These are phyloP conservation scores for Syzygium syzygioides DNA, from an alignment of 441 rosid genomes.

Conservation along the genomic window DNA sequence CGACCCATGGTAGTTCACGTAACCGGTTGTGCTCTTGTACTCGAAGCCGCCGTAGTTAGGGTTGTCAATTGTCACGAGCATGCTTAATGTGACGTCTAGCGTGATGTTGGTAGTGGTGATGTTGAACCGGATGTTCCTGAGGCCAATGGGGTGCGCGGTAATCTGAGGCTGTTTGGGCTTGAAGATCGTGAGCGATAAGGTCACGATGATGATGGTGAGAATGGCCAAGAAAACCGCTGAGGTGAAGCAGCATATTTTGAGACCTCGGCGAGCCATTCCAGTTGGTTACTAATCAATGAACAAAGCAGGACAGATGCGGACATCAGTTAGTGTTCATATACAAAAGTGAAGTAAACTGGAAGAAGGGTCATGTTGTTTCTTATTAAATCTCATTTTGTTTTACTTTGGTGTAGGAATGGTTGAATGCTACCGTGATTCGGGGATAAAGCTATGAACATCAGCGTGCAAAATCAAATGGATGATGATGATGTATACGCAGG, in stretches of 20 bases:
- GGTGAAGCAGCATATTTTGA: conserved; percentile 18
- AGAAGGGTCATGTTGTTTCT: neutral
- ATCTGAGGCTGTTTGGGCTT: conserved; percentile 30
- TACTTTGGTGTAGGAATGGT: neutral
- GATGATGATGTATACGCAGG: neutral
- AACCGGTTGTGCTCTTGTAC: conserved; percentile 7
- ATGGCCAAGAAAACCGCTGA: conserved; percentile 10
- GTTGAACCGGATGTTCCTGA: neutral
- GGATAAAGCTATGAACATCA: neutral
- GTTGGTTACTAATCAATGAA: neutral
- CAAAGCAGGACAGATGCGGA: neutral
- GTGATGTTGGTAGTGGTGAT: neutral
- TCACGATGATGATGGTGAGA: neutral
- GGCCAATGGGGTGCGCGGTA: conserved; percentile 10
- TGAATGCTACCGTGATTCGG: neutral
- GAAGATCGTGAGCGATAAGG: conserved; percentile 29
- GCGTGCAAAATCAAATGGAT: neutral
- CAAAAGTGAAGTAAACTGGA: neutral
- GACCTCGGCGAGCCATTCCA: conserved; percentile 3
- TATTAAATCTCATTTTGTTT: neutral
- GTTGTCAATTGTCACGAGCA: conserved; percentile 18
- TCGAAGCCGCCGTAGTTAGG: conserved; percentile 23
- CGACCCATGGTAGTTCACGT: conserved; percentile 4
- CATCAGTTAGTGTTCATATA: neutral
- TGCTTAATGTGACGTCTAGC: neutral